phyloP scores from a whole-genome alignment of 2,329 filamentous ascomycete species.

The Elsinoe necatrix region DNA sequence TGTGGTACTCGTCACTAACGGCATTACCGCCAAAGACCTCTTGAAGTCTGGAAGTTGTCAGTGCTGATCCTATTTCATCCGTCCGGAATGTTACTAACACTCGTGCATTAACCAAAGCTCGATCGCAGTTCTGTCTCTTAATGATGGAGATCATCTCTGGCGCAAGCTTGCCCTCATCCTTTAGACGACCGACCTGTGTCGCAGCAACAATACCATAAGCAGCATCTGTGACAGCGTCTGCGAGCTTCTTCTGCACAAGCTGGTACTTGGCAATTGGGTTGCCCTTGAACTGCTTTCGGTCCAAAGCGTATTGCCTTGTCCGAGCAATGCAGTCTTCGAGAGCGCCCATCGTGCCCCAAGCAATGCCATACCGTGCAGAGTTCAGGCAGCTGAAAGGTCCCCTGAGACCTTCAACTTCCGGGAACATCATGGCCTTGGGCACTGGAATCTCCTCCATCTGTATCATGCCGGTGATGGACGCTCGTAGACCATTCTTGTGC shows the following conservation, averaged over 20 bases:
- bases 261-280: slow-evolving; percentile 96
- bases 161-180: slow-evolving; percentile 77
- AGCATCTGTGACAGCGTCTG: slow-evolving; percentile 83
- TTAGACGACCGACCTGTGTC: slow-evolving; percentile 82
- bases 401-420: slow-evolving; percentile 72
- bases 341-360: slow-evolving; percentile 87
- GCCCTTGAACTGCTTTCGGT: slow-evolving; percentile 90
- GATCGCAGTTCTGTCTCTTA: slow-evolving; percentile 95
- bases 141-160: slow-evolving; percentile 97
- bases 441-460: slow-evolving; percentile 88
- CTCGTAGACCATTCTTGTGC: slow-evolving; percentile 88
- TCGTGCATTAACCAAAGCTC: slow-evolving; percentile 70
- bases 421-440: slow-evolving; percentile 86
- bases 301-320: slow-evolving; percentile 77
- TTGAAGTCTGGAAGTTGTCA: slow-evolving; percentile 52
- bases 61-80: background rate
- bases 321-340: slow-evolving; percentile 83
- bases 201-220: slow-evolving; percentile 85
- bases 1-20: slow-evolving; percentile 94
- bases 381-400: slow-evolving; percentile 94
- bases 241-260: slow-evolving; percentile 94
- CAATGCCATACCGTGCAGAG: slow-evolving; percentile 85
- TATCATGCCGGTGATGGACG: slow-evolving; percentile 96
- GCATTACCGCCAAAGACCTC: slow-evolving; percentile 97
- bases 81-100: slow-evolving; percentile 36